phyloP scores from a whole-genome alignment of 2,329 filamentous ascomycete species.

The Pseudogymnoascus sp. region DNA sequence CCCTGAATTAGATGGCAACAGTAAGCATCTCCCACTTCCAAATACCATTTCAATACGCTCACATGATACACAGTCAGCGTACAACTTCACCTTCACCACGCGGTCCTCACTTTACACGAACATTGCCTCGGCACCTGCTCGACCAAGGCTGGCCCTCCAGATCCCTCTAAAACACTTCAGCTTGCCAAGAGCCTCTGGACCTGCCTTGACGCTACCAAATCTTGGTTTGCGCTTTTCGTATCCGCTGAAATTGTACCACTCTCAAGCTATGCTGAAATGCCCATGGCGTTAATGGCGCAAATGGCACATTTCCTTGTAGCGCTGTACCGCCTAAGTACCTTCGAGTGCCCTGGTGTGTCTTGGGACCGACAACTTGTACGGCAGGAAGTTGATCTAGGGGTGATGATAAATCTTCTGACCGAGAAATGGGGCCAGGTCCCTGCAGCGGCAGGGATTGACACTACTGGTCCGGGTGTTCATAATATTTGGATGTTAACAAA shows the following conservation, averaged over 20 bases:
- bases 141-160: not conserved
- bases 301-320: not conserved
- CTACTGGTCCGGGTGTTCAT: not conserved
- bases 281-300: slow-evolving; percentile 2
- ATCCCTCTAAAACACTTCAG: not conserved
- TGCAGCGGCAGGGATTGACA: not conserved
- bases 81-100: slow-evolving; percentile 3
- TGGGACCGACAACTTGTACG: slow-evolving; percentile 3
- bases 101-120: not conserved
- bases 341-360: not conserved
- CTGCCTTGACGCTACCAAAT: not conserved
- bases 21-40: not conserved
- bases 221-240: not conserved
- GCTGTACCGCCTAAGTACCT: not conserved
- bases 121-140: not conserved
- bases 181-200: not conserved
- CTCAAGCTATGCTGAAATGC: slow-evolving; percentile 5
- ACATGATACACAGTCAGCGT: not conserved
- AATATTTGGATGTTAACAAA: slow-evolving; percentile 1
- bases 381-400: not conserved
- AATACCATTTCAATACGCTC: not conserved
- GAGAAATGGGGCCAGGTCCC: not conserved
- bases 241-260: not conserved
- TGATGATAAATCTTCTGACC: not conserved
- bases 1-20: not conserved